A percentile compares a stretch with the other conserved stretches of the same genome.
These are phyloP conservation scores for Colletotrichum graminicola DNA, from an alignment of 2,329 filamentous ascomycete species.

Conservation along the genomic window DNA sequence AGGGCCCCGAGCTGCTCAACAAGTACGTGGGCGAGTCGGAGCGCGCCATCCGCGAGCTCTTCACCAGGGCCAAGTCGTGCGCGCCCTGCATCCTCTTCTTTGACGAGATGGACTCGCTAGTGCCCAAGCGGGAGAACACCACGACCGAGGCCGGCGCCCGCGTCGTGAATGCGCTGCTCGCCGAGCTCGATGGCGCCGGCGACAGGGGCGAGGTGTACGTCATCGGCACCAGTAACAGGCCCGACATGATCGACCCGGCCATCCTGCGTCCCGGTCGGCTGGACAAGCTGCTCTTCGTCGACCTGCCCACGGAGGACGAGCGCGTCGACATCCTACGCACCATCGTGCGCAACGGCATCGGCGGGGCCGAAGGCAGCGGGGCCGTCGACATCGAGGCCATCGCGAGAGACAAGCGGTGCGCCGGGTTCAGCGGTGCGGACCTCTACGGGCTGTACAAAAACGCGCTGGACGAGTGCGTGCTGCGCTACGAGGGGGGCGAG, in stretches of 20 bases:
- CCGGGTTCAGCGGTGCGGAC: conserved; percentile 81
- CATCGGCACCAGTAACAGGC: conserved; percentile 93
- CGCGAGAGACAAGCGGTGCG: conserved; percentile 75
- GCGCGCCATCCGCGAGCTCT: conserved; percentile 91
- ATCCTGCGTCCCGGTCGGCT: conserved; percentile 93
- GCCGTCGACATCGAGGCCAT: conserved; percentile 69
- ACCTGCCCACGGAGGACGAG: conserved; percentile 82
- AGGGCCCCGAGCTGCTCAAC: conserved; percentile 95
- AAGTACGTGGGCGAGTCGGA: conserved; percentile 98
- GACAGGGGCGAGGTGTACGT: conserved; percentile 90
- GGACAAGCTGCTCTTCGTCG: conserved; percentile 89
- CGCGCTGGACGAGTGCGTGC: conserved; percentile 58
- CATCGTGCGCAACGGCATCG: conserved; percentile 65
- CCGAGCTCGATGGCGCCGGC: conserved; percentile 89
- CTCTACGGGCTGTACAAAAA: conserved; percentile 63
- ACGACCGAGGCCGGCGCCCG: conserved; percentile 86
- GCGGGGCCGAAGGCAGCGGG: conserved; percentile 48
- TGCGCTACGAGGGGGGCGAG: conserved; percentile 45
- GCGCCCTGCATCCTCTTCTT: conserved; percentile 91
- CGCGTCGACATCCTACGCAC: conserved; percentile 88
- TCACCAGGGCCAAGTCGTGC: conserved; percentile 86
- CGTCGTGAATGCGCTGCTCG: conserved; percentile 94
- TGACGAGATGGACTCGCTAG: conserved; percentile 94
- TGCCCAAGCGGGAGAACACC: conserved; percentile 82
- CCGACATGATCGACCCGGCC: conserved; percentile 95